These are phyloP conservation scores for Lagerstroemia speciosa DNA, from an alignment of 345 rosid genomes.

Conservation along the genomic window DNA sequence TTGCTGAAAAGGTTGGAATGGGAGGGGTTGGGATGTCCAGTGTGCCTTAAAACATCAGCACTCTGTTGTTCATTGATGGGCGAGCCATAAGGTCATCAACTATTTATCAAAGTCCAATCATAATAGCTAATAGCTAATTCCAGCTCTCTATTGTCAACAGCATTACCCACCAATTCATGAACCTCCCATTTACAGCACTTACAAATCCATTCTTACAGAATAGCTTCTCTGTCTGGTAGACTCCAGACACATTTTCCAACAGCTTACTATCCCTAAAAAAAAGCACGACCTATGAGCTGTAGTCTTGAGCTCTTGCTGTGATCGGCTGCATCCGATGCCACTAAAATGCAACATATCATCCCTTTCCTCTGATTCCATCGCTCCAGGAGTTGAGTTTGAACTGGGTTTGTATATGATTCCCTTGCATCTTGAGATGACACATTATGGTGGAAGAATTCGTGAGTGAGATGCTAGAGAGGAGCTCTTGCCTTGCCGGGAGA, in stretches of 20 bases:
- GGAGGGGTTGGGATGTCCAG: slow-evolving; percentile 5
- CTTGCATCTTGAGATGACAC: slow-evolving; percentile 21
- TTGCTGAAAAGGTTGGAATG: background rate
- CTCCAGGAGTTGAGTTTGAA: too few species aligned
- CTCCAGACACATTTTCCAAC: background rate
- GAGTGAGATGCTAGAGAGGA: slow-evolving; percentile 18
- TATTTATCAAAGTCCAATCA: slow-evolving; percentile 16
- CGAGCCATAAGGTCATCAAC: slow-evolving; percentile 12
- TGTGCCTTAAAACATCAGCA: slow-evolving; percentile 13
- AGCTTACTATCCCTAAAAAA: too few species aligned
- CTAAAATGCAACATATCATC: too few species aligned
- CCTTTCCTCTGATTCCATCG: too few species aligned
- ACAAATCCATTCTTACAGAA: background rate
- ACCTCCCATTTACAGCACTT: background rate
- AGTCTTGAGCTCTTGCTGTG: too few species aligned
- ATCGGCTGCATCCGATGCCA: too few species aligned
- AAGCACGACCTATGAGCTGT: too few species aligned
- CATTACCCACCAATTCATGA: background rate
- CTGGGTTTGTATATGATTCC: slow-evolving; percentile 24
- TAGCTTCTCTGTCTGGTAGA: background rate
- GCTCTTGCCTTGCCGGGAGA: background rate
- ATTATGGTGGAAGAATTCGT: slow-evolving; percentile 17
- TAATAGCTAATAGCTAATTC: slow-evolving; percentile 9
- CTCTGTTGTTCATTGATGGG: slow-evolving; percentile 10
- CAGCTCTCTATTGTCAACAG: slow-evolving; percentile 12